These are phyloP conservation scores for Blastobotrys niveus DNA, from an alignment of 1,139 yeast species.

Conservation along the genomic window DNA sequence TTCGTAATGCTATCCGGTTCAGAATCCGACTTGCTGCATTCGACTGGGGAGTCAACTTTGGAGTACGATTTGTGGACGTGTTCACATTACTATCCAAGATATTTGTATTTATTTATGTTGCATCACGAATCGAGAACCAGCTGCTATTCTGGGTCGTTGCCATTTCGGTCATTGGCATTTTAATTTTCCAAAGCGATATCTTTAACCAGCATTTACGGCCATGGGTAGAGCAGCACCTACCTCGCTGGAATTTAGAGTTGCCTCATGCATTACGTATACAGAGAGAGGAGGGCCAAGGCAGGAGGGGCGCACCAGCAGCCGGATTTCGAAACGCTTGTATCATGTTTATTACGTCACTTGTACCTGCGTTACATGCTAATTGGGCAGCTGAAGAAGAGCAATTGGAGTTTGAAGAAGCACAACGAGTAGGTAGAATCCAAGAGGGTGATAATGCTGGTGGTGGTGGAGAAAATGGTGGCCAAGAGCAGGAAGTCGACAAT, in stretches of 20 bases:
- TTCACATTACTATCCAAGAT: constrained; percentile 3
- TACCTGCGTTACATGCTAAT: constrained; percentile 13
- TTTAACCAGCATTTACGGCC: constrained; percentile 13
- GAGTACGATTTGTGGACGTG: constrained; percentile 1
- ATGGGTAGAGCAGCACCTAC: neutral
- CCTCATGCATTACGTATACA: no score
- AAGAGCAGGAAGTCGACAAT: no score
- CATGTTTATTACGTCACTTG: constrained; percentile 9
- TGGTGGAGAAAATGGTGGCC: no score
- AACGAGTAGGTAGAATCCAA: no score
- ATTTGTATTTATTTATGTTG: constrained; percentile 5
- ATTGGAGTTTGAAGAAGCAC: neutral
- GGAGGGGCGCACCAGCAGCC: neutral
- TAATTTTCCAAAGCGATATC: constrained; percentile 9
- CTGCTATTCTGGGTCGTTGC: constrained; percentile 14
- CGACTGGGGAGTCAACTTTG: no score
- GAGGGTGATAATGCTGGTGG: no score
- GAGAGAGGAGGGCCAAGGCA: no score
- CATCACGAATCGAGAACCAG: constrained; percentile 4
- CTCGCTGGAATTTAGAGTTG: no score
- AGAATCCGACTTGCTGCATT: no score
- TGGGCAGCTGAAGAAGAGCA: constrained; percentile 9
- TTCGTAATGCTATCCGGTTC: no score
- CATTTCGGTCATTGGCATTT: constrained; percentile 7
- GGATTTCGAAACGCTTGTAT: neutral